phyloP scores from a whole-genome alignment of 2,329 filamentous ascomycete genomes.

The Coniochaeta sp. region DNA sequence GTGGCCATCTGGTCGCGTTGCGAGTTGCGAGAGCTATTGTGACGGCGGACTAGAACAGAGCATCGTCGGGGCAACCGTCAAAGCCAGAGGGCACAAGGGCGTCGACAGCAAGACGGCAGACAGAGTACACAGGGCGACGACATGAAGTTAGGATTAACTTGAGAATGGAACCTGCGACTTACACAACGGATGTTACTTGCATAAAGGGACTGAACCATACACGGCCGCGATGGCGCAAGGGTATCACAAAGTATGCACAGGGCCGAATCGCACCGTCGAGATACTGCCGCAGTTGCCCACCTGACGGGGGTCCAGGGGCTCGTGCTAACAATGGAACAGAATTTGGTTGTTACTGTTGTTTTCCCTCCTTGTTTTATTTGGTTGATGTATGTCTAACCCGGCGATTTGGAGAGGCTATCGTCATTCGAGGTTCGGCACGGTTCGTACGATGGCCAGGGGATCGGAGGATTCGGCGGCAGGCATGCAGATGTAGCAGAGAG shows the following conservation, averaged over 20 bases:
- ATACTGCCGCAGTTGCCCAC: not conserved
- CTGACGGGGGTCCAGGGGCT: not conserved
- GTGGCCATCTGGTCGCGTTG: not conserved
- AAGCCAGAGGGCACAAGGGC: not conserved
- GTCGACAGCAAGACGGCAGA: not conserved
- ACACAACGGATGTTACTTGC: constrained; percentile 19
- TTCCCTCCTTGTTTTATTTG: not conserved
- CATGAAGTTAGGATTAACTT: not conserved
- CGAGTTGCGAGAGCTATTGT: not conserved
- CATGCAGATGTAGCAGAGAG: not conserved
- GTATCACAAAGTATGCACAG: not conserved
- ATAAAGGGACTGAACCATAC: constrained; percentile 11
- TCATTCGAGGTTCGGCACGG: not conserved
- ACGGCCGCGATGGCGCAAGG: not conserved
- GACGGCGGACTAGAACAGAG: not conserved
- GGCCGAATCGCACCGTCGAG: not conserved
- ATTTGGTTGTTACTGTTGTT: not conserved
- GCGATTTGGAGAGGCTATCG: not conserved
- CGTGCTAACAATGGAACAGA: not conserved
- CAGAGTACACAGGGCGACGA: not conserved
- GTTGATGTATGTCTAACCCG: not conserved
- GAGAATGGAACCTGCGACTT: constrained; percentile 16
- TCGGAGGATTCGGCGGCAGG: not conserved
- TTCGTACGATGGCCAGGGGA: not conserved
- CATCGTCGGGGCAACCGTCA: not conserved